Percentiles rank a stretch among this genome's conserved stretches.
Conservation (phyloP, 2,329 filamentous ascomycete genomes). For the Massarina eburnea region DNA sequence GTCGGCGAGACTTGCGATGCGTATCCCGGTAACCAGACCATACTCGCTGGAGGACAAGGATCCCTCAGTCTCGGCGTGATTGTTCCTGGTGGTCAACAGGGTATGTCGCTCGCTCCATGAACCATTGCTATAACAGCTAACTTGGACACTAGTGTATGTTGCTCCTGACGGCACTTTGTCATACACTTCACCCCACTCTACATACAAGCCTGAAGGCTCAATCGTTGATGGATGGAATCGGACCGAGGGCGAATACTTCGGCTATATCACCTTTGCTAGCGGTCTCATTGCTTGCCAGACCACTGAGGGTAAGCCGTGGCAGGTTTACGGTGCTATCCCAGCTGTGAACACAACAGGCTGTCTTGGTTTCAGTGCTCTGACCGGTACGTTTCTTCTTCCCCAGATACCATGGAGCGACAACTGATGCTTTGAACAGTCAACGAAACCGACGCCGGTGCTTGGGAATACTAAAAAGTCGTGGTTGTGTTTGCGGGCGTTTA, state of each 20-base stretch:
- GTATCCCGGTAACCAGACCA: slow-evolving; percentile 48
- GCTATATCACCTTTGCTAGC: slow-evolving; percentile 28
- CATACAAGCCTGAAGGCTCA: slow-evolving; percentile 54
- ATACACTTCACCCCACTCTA: slow-evolving; percentile 60
- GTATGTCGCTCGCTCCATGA: slow-evolving; percentile 7
- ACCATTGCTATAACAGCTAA: slow-evolving; percentile 5
- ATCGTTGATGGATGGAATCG: slow-evolving; percentile 53
- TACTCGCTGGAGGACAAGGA: slow-evolving; percentile 43
- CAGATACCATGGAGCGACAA: not conserved
- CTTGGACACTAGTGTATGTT: slow-evolving; percentile 52
- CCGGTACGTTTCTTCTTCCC: slow-evolving; percentile 22
- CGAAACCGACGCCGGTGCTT: slow-evolving; percentile 30
- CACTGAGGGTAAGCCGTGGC: slow-evolving; percentile 25
- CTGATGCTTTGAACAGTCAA: slow-evolving; percentile 18
- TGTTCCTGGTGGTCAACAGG: slow-evolving; percentile 65
- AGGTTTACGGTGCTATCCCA: slow-evolving; percentile 35
- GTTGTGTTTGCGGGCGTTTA: too few species aligned
- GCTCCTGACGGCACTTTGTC: slow-evolving; percentile 55
- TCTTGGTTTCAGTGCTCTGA: slow-evolving; percentile 39
- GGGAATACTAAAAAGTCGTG: slow-evolving; percentile 35
- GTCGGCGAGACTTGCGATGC: slow-evolving; percentile 46
- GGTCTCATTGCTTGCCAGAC: slow-evolving; percentile 40
- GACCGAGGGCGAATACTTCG: slow-evolving; percentile 26
- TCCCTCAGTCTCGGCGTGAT: slow-evolving; percentile 47
- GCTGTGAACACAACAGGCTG: slow-evolving; percentile 26